Base-by-base conservation (phyloP, 805 yeast species). In the Metschnikowia koreensis region DNA sequence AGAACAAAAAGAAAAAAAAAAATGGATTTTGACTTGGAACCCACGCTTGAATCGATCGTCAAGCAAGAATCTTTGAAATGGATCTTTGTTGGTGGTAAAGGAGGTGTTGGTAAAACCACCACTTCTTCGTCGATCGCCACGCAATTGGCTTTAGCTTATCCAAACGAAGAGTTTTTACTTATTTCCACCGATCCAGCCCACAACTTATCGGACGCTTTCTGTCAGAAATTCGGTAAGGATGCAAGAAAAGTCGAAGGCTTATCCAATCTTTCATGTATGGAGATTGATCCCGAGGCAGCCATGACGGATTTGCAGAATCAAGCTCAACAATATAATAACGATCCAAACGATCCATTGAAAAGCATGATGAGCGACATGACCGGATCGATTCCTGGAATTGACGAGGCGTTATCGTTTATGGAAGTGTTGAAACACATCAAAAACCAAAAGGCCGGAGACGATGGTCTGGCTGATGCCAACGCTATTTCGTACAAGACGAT, bases 141-240 rank as follows among this genome's bases (percentile, higher is more conserved):
- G 56, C 98, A 94, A 72, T 81, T 94, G 68, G 97, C 99, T 15
- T 71, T 87, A 55, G 76, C 80, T 51, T 86, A 96, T 66, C 96
- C 96, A 36, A 58, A 69, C 15, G 92, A 90, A 59, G 86, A 87
- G 61, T 96, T 90, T 60, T 76, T 94, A 55, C 76, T 94, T 61
- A 94, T 94, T 62, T 92, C 97, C 33, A 92, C 98, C 1, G 99
- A 94, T 71, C 99, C 99, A 11, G 99, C 99, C 5, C 99, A 94
- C 71, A 94, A 94, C 67, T 78, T 94, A 61, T 87, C 96, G 40
- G 99, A 94, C 70, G 99, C 99, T 2, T 94, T 94, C 73, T 97
- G 97, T 67, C 99, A 94, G 69, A 94, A 94, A 68, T 94, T 94
- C 66, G 96, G 96, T 62, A 94, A 94, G 67, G 99, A 94, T 60